These are phyloP conservation scores for Thalassiosira ordinaria DNA, from an alignment of 352 stramenopile genomes.

Conservation along the genomic window DNA sequence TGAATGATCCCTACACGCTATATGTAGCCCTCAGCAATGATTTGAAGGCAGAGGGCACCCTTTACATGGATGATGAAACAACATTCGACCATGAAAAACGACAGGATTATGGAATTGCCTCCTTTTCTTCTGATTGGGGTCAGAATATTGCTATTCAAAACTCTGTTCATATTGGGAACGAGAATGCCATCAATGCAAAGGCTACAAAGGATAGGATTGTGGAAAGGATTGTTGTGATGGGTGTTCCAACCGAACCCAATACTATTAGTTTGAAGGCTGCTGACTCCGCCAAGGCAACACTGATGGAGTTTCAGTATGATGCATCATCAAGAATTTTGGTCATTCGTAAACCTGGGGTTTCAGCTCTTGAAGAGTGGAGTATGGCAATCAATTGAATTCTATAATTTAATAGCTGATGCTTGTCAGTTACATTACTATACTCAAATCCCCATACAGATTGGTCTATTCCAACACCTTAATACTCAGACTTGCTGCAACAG, in stretches of 20 bases:
- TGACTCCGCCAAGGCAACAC: background rate
- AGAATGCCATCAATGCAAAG: conserved; percentile 42
- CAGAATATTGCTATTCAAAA: conserved; percentile 61
- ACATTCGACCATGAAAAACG: conserved; percentile 85
- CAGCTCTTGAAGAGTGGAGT: conserved; percentile 66
- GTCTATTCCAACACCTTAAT: no score
- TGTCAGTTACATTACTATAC: no score
- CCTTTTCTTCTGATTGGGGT: conserved; percentile 62
- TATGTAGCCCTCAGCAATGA: conserved; percentile 91
- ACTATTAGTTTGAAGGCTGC: conserved; percentile 42
- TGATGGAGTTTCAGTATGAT: conserved; percentile 76
- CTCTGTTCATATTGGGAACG: conserved; percentile 54
- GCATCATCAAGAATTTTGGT: conserved; percentile 67
- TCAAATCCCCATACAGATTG: no score
- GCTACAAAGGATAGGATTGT: conserved; percentile 60
- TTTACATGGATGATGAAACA: conserved; percentile 98
- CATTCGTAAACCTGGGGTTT: conserved; percentile 76
- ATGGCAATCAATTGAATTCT: no score
- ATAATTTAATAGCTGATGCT: no score
- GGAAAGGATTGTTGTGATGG: conserved; percentile 83
- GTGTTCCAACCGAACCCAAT: conserved; percentile 58
- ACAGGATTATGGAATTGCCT: conserved; percentile 70
- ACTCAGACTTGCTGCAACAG: no score
- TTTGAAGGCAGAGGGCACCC: conserved; percentile 87
- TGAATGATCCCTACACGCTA: conserved; percentile 96